Conservation (phyloP, 352 stramenopile species). For the Peronospora belbahrii region DNA sequence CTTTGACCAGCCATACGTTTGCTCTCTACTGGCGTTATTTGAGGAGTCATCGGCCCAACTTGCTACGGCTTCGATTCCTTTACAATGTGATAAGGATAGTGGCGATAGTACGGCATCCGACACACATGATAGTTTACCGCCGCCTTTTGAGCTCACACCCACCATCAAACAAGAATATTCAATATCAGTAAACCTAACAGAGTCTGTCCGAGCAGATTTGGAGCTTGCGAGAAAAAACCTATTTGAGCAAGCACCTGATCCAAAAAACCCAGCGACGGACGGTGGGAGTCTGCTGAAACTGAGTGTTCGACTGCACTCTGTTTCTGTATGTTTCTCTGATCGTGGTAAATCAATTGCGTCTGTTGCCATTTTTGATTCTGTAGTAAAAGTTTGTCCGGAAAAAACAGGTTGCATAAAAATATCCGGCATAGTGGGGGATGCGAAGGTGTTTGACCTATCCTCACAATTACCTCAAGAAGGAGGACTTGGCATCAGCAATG, state of each 20-base stretch:
- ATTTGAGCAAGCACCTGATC: conserved; percentile 24
- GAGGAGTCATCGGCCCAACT: conserved; percentile 60
- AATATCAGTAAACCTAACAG: conserved; percentile 62
- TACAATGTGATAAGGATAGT: conserved; percentile 11
- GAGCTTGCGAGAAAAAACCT: conserved; percentile 65
- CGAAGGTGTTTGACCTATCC: conserved; percentile 67
- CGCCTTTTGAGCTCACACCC: conserved; percentile 52
- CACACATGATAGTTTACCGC: conserved; percentile 27
- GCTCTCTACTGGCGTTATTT: conserved; percentile 64
- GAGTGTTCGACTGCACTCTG: conserved; percentile 49
- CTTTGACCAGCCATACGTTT: conserved; percentile 82
- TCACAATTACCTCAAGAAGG: conserved; percentile 29
- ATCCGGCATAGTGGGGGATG: conserved; percentile 43
- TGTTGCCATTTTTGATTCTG: conserved; percentile 52
- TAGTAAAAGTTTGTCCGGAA: conserved; percentile 27
- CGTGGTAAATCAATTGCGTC: conserved; percentile 57
- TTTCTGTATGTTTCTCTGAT: conserved; percentile 75
- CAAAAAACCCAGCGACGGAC: neutral
- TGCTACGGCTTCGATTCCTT: conserved; percentile 18
- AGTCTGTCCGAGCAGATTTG: conserved; percentile 74
- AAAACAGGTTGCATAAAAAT: conserved; percentile 28
- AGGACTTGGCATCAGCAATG: conserved; percentile 15
- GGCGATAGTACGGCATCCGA: conserved; percentile 5
- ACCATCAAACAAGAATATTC: conserved; percentile 64
- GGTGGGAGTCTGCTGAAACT: conserved; percentile 30